Evolutionary conservation across 495 filamentous ascomycete genomes (phyloP).

Genomic region (Penicillium argentinense): DNA sequence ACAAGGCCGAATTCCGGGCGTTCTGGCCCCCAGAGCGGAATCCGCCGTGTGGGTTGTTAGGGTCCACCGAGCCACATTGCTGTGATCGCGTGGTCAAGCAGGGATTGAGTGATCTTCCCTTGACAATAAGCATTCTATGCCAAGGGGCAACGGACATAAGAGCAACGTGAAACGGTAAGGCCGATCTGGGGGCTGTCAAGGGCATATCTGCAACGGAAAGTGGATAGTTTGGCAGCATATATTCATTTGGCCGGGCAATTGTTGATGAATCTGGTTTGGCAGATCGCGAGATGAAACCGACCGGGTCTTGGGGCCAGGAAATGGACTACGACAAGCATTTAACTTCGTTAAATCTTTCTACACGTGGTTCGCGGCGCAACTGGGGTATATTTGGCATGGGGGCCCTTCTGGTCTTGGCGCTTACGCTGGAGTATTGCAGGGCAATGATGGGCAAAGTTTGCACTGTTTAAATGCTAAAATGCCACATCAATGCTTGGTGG

Average conservation of each 20-base stretch:
- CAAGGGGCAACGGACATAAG: no score
- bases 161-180: no score
- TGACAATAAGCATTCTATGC: no score
- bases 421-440: conserved; percentile 1
- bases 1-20: no score
- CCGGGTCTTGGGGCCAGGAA: no score
- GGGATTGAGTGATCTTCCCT: neutral
- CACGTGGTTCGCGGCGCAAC: neutral
- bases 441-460: neutral
- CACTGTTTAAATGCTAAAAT: conserved; percentile 7
- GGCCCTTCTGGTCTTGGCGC: conserved; percentile 7
- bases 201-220: neutral
- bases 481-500: neutral
- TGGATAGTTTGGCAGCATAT: neutral
- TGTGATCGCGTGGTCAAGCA: neutral
- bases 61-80: neutral
- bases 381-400: conserved; percentile 4
- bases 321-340: no score
- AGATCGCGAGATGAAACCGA: neutral
- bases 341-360: neutral
- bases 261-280: neutral
- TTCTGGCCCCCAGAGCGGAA: neutral
- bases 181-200: neutral
- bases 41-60: neutral
- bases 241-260: neutral